Conservation (phyloP, 2,329 filamentous ascomycete species). For the Paecilomyces sp. region DNA sequence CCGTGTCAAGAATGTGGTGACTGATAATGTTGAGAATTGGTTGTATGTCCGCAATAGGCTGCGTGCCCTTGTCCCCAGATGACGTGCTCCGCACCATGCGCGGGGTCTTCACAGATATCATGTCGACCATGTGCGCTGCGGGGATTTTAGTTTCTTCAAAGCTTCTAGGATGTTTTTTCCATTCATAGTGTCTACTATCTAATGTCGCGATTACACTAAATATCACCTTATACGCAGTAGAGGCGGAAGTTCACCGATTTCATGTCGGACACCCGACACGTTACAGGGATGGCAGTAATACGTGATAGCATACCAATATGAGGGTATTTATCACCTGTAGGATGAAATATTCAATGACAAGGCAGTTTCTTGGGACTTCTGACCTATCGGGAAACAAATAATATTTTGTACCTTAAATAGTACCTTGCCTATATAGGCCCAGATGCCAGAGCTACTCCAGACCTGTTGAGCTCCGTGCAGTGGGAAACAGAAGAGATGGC, state of each 20-base stretch:
- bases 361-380: too few relatives aligned
- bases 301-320: neutral
- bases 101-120: neutral
- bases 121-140: neutral
- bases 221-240: slow-evolving; percentile 12
- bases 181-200: neutral
- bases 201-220: slow-evolving; percentile 18
- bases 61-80: neutral
- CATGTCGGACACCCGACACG: neutral
- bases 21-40: neutral
- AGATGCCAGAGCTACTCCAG: too few relatives aligned
- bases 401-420: too few relatives aligned
- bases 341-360: too few relatives aligned
- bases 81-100: slow-evolving; percentile 1
- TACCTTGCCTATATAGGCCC: too few relatives aligned
- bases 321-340: too few relatives aligned
- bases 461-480: neutral
- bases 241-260: neutral
- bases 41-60: neutral
- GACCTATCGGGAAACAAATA: too few relatives aligned
- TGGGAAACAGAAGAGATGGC: neutral
- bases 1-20: neutral
- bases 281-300: neutral
- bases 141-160: slow-evolving; percentile 4
- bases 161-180: neutral